Evolutionary conservation across 2,329 filamentous ascomycete genomes (phyloP), one percentile per base, ranked within the genome.

Genomic region (Escovopsis sp.): DNA sequence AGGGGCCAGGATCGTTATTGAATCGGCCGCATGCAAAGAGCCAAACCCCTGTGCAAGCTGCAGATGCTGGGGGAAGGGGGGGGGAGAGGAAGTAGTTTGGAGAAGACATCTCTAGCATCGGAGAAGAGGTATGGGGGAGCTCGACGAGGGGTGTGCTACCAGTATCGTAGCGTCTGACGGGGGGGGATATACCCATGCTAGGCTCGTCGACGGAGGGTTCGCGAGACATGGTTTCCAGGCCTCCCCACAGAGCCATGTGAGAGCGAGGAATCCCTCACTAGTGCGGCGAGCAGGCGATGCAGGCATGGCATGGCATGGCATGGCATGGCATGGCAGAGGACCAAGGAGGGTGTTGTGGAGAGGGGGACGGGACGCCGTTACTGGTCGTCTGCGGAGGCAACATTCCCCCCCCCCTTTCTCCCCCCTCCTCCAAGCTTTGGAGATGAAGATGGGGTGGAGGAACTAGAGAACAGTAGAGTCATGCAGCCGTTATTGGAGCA

Each of bases 371-470:
- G 40, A 42, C 36, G 40, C 38, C 40, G 41, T 37, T 42, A 40
- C 38, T 42, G 43, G 43, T 37, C 43, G 36, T 45, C 39, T 45
- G 43, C 42, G 43, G 43, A 45, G 43, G 43, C n/a, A n/a, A n/a
- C n/a, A n/a, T n/a, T n/a, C n/a, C n/a, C n/a, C n/a, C n/a, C n/a
- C n/a, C n/a, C n/a, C n/a, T n/a, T n/a, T n/a, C n/a, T n/a, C n/a
- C n/a, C n/a, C n/a, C n/a, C n/a, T n/a, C n/a, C n/a, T n/a, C n/a
- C n/a, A n/a, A n/a, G n/a, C n/a, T n/a, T n/a, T 42, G 40, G 40
- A 45, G 36, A 36, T 37, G 43, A 10, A n/a, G n/a, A n/a, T n/a
- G n/a, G 36, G 38, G 43, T 45, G 43, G 43, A 42, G 43, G 42
- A 39, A 37, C 43, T 45, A 40, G 43, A 40, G 43, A 42, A 40